Base-by-base conservation (phyloP, 352 stramenopile genomes). In the Phytopythium chamaehyphon region DNA sequence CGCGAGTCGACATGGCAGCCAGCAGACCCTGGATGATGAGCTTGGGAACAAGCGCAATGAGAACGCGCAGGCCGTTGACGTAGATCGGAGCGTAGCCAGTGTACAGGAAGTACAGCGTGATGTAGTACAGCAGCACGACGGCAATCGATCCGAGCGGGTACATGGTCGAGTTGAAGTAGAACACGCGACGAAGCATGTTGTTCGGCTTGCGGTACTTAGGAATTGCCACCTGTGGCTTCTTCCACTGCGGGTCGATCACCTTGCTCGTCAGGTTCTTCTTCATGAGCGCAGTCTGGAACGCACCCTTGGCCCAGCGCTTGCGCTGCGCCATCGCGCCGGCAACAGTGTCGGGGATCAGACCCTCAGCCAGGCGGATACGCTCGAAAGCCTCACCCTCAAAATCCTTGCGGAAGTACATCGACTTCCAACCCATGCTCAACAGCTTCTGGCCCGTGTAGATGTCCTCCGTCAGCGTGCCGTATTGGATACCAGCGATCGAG, bases 81-180 rank as follows among this genome's bases (percentile, higher is more conserved):
- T 76, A 93, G 56, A 93, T 91, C 12, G 83, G 83, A 14, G 83
- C 80, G 57, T 90, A 88, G 23, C 83, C 83, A 18, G 77, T 90
- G 76, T 87, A 93, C 51, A 93, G 56, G 62, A 93, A 93, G 76
- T 90, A 93, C 21, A 90, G 59, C 46, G 83, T 86, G 51, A 91
- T 76, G 74, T 90, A 93, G 76, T 89, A 93, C 61, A 93, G 66
- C 43, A 91, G 56, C 28, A 93, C 81, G 11, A 83, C 74, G 26
- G 79, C 62, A 47, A 93, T 74, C 47, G 83, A 90, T 51, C 78
- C 75, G 44, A 93, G 63, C 26, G 83, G 83, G 62, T 89, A 91
- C 54, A 93, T 64, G 18, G 77, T 91, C 62, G 66, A 69, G 72
- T 93, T 93, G 36, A 90, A 59, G 69, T 90, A 93, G 61, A 93